Evolutionary conservation across 352 stramenopile genomes (phyloP).

Genomic region (Phytophthora rubi): DNA sequence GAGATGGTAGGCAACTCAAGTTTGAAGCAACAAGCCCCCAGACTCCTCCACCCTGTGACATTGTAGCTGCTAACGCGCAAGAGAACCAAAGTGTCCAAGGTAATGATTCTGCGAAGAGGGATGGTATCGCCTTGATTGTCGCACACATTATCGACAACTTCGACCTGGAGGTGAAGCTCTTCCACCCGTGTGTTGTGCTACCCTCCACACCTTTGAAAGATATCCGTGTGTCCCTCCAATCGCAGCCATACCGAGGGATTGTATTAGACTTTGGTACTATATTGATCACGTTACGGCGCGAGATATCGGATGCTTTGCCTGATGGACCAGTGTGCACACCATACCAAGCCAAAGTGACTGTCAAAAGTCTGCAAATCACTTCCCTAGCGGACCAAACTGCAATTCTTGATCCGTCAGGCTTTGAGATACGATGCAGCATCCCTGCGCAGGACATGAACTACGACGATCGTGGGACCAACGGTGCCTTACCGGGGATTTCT

Average conservation of each 20-base stretch:
- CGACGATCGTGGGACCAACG: background rate
- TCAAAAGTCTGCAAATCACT: constrained; percentile 40
- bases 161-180: constrained; percentile 47
- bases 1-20: constrained; percentile 27
- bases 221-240: constrained; percentile 32
- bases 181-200: constrained; percentile 54
- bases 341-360: constrained; percentile 24
- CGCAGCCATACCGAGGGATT: constrained; percentile 43
- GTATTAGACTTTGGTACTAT: constrained; percentile 65
- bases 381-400: constrained; percentile 39
- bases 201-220: constrained; percentile 51
- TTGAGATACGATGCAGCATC: constrained; percentile 38
- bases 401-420: constrained; percentile 47
- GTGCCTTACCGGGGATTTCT: constrained; percentile 14
- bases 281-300: constrained; percentile 28
- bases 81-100: constrained; percentile 1
- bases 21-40: constrained; percentile 9
- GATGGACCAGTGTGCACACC: constrained; percentile 1
- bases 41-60: background rate
- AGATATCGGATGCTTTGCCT: constrained; percentile 17
- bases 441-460: constrained; percentile 6
- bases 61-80: background rate
- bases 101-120: constrained; percentile 13
- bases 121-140: constrained; percentile 17
- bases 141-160: constrained; percentile 37